A percentile compares a stretch with the other conserved stretches of the same genome.
Conservation (phyloP, 176 grass and related monocot genomes). For the Eragrostis nindensis region DNA sequence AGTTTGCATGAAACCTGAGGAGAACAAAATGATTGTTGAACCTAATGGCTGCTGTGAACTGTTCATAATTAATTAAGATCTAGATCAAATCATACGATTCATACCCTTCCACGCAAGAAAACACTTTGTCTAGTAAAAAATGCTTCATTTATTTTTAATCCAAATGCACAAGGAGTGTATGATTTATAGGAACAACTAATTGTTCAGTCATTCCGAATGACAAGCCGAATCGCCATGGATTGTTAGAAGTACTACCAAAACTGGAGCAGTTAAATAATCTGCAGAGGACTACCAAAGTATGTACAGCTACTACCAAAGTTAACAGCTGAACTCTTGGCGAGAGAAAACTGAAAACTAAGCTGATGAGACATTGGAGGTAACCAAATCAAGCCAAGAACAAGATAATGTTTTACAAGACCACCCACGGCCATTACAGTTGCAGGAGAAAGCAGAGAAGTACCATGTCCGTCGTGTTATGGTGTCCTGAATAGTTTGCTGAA, state of each 20-base stretch:
- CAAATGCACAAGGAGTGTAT: neutral
- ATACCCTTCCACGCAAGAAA: too few relatives aligned
- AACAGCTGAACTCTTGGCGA: neutral
- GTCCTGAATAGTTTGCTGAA: neutral
- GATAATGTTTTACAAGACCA: neutral
- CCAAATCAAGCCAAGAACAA: neutral
- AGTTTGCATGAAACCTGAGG: too few relatives aligned
- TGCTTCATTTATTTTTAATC: neutral
- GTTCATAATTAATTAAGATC: too few relatives aligned
- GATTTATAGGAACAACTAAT: neutral
- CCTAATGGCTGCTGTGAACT: too few relatives aligned
- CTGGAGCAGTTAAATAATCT: neutral
- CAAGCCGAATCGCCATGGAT: neutral
- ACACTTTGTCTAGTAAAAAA: neutral
- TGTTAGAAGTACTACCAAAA: neutral
- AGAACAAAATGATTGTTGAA: too few relatives aligned
- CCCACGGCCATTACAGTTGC: neutral
- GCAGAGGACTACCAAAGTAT: too few relatives aligned
- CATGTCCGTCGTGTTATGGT: neutral
- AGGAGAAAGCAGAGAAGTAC: neutral
- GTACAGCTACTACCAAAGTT: too few relatives aligned
- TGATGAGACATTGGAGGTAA: neutral
- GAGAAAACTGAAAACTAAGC: neutral
- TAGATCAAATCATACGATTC: too few relatives aligned
- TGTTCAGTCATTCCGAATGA: neutral